Evolutionary conservation across 2,329 filamentous ascomycete species (phyloP), one percentile per base, ranked within the genome.

Genomic region (Xylaria hypoxylon): DNA sequence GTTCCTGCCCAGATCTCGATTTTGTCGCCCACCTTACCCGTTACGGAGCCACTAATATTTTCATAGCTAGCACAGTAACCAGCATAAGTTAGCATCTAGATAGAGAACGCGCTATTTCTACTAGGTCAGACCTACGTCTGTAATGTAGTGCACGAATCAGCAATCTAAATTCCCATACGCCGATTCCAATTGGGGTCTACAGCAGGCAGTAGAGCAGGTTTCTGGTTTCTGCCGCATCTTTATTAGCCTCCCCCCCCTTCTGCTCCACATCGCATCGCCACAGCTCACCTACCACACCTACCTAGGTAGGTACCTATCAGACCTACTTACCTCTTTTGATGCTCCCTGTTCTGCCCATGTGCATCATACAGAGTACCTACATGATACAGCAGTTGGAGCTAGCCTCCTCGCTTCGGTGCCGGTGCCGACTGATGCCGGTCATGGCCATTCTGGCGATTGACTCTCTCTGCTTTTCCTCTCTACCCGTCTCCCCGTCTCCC

Each of bases 301-400:
- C n/a, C n/a, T n/a, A n/a, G n/a, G n/a, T n/a, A n/a, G n/a, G n/a
- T n/a, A n/a, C n/a, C n/a, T n/a, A n/a, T n/a, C n/a, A n/a, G n/a
- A n/a, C n/a, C n/a, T n/a, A 42, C 52, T 40, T 59, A 42, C 52
- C 40, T 53, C 52, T 60, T 47, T 42, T n/a, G 33, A 50, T 47
- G 28, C 52, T 59, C 62, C 51, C 35, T 38, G 28, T 31, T 31
- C 13, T 38, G 3, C 15, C 10, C 35, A 38, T 38, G 61, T 59
- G 59, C 56, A 64, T 69, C 64, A 61, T 67, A 67, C 67, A 59
- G 48, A 59, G n/a, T n/a, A n/a, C n/a, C n/a, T 59, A 63, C 22
- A 57, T 26, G 13, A 47, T 28, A n/a, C 48, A 59, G 31, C 52
- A 56, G 44, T 22, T 47, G 58, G 47, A 56, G 48, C 57, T 63